Evolutionary conservation across 345 rosid genomes (phyloP).

Genomic region (Eutrema japonicum): DNA sequence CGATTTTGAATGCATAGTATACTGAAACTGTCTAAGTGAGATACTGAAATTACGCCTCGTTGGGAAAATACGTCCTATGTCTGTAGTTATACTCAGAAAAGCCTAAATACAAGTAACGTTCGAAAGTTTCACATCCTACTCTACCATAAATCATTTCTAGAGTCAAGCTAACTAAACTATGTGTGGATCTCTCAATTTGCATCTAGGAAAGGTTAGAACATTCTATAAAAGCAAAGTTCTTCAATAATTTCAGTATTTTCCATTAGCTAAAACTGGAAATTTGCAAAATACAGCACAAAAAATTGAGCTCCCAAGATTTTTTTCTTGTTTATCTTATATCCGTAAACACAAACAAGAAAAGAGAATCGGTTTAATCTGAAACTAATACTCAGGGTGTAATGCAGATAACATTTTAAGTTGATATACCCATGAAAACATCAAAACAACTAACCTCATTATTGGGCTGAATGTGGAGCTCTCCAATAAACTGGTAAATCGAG

Average conservation of each 20-base stretch:
- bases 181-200: background rate
- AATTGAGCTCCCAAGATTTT: background rate
- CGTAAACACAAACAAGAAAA: background rate
- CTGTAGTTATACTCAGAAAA: background rate
- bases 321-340: background rate
- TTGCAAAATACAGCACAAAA: background rate
- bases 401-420: background rate
- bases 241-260: background rate
- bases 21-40: slow-evolving; percentile 1
- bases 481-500: slow-evolving; percentile 76
- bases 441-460: slow-evolving; percentile 54
- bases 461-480: slow-evolving; percentile 71
- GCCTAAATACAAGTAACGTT: background rate
- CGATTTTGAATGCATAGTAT: background rate
- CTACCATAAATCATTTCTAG: background rate
- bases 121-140: background rate
- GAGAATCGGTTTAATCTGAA: background rate
- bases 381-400: background rate
- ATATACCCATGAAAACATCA: background rate
- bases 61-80: background rate
- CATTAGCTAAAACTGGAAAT: background rate
- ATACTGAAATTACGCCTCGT: background rate
- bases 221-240: slow-evolving; percentile 5
- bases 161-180: background rate
- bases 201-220: background rate